phyloP scores from a whole-genome alignment of 208 protist genomes.

The Entamoeba nuttalli region DNA sequence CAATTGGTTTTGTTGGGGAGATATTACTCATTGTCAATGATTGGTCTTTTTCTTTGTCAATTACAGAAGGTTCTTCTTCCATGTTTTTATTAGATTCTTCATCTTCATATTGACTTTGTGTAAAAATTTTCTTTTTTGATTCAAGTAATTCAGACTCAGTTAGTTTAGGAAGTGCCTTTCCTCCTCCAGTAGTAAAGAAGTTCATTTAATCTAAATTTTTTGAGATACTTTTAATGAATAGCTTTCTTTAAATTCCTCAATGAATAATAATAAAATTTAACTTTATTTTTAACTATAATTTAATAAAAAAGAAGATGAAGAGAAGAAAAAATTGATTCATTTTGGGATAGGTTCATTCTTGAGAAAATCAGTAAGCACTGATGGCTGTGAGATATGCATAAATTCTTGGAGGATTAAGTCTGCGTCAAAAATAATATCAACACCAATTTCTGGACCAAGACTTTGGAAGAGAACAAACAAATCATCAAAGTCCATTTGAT shows the following conservation, averaged over 20 bases:
- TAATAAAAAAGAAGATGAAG: neutral
- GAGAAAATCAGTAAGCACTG: neutral
- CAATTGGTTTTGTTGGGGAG: neutral
- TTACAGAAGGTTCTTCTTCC: neutral
- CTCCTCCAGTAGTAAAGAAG: neutral
- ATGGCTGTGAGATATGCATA: neutral
- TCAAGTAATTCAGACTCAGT: neutral
- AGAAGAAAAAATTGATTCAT: neutral
- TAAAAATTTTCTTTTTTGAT: neutral
- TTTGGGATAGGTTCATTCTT: neutral
- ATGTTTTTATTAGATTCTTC: neutral
- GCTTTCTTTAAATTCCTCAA: too few relatives aligned
- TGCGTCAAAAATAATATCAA: neutral
- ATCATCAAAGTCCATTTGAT: neutral
- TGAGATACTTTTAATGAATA: too few relatives aligned
- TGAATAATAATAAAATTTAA: too few relatives aligned
- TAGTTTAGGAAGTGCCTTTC: neutral
- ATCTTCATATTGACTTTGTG: neutral
- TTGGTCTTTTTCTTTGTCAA: neutral
- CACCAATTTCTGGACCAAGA: neutral
- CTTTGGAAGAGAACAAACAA: neutral
- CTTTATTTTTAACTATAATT: too few relatives aligned
- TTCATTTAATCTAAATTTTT: neutral
- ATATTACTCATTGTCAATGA: too few relatives aligned
- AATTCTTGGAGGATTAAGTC: neutral